Conservation (phyloP, 257 asterid genomes). For the Penstemon eatonii region DNA sequence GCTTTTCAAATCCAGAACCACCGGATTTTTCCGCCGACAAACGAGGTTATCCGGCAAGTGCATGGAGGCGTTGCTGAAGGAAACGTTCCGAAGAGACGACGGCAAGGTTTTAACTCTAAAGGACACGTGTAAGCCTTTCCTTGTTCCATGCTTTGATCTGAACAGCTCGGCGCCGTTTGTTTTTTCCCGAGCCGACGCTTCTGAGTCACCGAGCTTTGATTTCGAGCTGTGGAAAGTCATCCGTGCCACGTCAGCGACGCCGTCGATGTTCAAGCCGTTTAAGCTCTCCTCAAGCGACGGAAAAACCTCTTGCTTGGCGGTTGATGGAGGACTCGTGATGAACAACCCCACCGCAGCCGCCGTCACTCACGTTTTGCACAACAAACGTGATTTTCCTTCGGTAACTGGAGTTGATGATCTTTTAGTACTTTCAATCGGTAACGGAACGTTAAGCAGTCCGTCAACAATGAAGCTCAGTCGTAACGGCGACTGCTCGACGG, state of each 20-base stretch:
- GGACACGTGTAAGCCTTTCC: conserved; percentile 68
- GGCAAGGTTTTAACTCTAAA: conserved; percentile 59
- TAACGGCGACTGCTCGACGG: conserved; percentile 57
- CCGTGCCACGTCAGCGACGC: conserved; percentile 89
- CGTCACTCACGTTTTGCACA: conserved; percentile 89
- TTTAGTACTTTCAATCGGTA: conserved; percentile 78
- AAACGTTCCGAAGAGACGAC: conserved; percentile 57
- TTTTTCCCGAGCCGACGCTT: conserved; percentile 61
- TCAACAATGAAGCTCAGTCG: conserved; percentile 41
- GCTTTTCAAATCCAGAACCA: conserved; percentile 39
- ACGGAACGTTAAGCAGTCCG: conserved; percentile 52
- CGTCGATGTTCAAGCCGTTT: conserved; percentile 81
- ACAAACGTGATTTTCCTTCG: conserved; percentile 84
- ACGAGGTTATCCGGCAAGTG: conserved; percentile 54
- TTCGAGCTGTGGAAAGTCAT: conserved; percentile 90
- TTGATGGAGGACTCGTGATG: conserved; percentile 96
- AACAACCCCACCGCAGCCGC: conserved; percentile 98
- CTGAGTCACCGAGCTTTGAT: conserved; percentile 78
- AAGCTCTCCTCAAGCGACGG: conserved; percentile 69
- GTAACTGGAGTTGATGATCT: conserved; percentile 85
- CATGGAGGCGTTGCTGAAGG: conserved; percentile 66
- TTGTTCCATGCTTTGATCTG: conserved; percentile 52
- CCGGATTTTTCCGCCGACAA: conserved; percentile 52
- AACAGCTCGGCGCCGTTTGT: conserved; percentile 54
- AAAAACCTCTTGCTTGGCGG: conserved; percentile 71